Base-by-base conservation (phyloP, 2,329 filamentous ascomycete genomes). In the Pseudogymnoascus sp. region DNA sequence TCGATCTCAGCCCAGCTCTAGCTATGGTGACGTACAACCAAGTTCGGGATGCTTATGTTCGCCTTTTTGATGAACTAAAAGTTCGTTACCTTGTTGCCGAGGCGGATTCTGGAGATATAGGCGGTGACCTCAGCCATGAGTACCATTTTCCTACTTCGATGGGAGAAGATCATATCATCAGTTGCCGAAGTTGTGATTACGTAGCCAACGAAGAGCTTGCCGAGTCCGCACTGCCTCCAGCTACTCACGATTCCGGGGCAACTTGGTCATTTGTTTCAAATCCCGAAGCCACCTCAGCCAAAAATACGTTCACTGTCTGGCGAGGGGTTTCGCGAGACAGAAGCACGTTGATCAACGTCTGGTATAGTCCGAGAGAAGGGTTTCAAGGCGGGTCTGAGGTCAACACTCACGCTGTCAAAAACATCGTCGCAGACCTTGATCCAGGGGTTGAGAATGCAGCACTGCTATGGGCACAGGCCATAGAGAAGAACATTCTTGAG, bases 51-150 rank as follows among this genome's bases (percentile, higher is more conserved):
- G 88, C 89, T 1, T 99, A 99, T 72, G 80, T 79, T 11, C 81
- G 81, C 16, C 83, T 99, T 60, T 96, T 99, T 69, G 78, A 89
- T 49, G 90, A 96, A 63, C 79, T 99, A 35, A 91, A 88, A 67
- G 74, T 99, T 12, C 91, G 91, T 0, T 91, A 95, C 67, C 75
- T 96, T 0, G 87, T 96, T 18, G 93, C 93, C 1, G 86, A 91
- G 68, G 95, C 95, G 5, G 93, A 93, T 73, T 97, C 93, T 0
- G 95, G 95, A n/a, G 90, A 91, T 67, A 99, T 99, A 84, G 95
- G 95, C 33, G 95, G 95, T 11, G 88, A 88, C 67, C 77, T 96
- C 38, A 97, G 93, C 73, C 95, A 99, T 73, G 95, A 99, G 71
- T 99, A 96, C 72, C 95, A 97, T 72, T 88, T 96, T 60, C 83